Base-by-base conservation (phyloP, 257 asterid genomes). In the Hygrophila difformis region DNA sequence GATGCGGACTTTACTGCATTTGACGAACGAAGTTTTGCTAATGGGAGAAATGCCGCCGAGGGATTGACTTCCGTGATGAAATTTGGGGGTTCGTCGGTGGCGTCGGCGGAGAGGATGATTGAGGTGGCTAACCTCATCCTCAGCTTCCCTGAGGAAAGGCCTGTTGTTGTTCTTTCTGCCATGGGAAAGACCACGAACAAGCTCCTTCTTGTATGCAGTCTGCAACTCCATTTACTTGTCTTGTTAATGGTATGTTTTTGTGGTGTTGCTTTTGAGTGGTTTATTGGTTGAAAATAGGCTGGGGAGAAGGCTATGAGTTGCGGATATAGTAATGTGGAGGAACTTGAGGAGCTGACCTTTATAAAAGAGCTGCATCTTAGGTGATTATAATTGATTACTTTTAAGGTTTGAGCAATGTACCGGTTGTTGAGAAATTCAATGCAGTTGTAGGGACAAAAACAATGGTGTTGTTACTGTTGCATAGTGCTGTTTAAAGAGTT, bases 41-140 rank as follows among this genome's bases (percentile, higher is more conserved):
- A 24, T 34, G 50, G 36, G 65, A 38, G 20, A 33, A 38, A 21
- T 4, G 46, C 54, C 2, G 50, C 47, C 2, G 56, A 47, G 37
- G 71, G 60, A 39, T 37, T 69, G 18, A 69, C 68, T 24, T 63
- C 67, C 39, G 75, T 69, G 35, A 84, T 84, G 95, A 81, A 84
- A 72, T 84, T 84, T 45, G 95, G 95, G 18, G 95, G 95, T 7
- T 84, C 95, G 5, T 81, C 95, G 6, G 79, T 84, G 52, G 82
- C 95, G 18, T 71, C 84, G 0, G 87, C 84, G 0, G 76, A 65
- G 23, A 68, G 94, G 59, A 81, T 84, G 82, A 73, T 63, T 58
- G 87, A 84, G 54, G 75, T 84, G 24, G 89, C 91, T 48, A 59
- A 73, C 12, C 86, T 84, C 35, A 78, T 84, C 56, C 70, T 68